These are phyloP conservation scores for Ogataea glucozyma DNA, from an alignment of 805 yeast species.

Conservation along the genomic window DNA sequence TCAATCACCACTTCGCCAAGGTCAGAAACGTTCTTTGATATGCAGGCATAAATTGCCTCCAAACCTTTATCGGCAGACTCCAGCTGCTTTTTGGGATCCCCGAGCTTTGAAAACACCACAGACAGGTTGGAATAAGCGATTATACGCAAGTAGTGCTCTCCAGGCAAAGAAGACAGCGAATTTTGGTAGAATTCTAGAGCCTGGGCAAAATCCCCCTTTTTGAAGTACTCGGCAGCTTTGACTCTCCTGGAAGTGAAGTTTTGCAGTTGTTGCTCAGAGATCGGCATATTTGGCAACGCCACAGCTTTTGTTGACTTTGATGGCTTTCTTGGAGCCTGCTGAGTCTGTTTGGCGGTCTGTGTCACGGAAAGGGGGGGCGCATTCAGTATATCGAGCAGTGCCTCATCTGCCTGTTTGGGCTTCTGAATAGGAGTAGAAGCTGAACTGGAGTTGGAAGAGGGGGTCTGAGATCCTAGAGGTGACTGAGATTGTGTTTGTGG, in stretches of 20 bases:
- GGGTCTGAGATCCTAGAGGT: neutral
- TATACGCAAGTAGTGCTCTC: conserved; percentile 61
- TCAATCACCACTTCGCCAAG: conserved; percentile 38
- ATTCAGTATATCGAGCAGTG: conserved; percentile 35
- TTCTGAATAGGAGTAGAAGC: conserved; percentile 4
- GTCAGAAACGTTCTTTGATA: conserved; percentile 25
- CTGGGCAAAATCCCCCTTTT: conserved; percentile 75
- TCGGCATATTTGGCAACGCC: conserved; percentile 12
- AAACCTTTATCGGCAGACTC: conserved; percentile 51
- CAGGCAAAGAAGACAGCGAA: conserved; percentile 53
- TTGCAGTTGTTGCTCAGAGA: conserved; percentile 26
- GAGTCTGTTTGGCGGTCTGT: neutral
- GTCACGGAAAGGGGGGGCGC: conserved; percentile 16
- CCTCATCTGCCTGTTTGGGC: conserved; percentile 22
- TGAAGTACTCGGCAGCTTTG: conserved; percentile 64
- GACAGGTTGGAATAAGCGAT: conserved; percentile 77
- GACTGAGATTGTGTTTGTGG: conserved; percentile 31
- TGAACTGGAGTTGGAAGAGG: conserved; percentile 2
- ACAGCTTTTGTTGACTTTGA: conserved; percentile 9
- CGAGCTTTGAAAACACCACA: conserved; percentile 62
- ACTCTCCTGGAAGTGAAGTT: conserved; percentile 49
- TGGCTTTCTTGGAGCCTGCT: conserved; percentile 26
- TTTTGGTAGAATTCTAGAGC: conserved; percentile 64
- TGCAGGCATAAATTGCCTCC: conserved; percentile 36
- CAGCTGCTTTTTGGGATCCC: conserved; percentile 60